Base-by-base conservation (phyloP, 495 filamentous ascomycete genomes). In the Barbatosphaeria neglecta region DNA sequence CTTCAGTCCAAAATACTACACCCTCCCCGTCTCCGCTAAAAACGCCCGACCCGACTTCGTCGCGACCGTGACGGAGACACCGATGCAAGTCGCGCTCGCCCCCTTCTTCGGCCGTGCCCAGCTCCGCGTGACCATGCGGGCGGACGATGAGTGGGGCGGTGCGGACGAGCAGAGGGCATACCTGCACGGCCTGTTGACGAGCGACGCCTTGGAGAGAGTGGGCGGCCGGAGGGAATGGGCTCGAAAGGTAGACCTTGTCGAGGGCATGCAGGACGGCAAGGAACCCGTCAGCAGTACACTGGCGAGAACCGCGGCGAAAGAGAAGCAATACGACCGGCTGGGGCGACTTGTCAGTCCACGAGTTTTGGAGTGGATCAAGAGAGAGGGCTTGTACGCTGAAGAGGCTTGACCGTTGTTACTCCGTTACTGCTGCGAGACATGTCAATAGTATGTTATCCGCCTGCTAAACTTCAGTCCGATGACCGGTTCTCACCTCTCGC, bases 1-100 rank as follows among this genome's bases (percentile, higher is more conserved):
- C 44, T 78, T 95, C 57, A 70, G 87, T 49, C 64, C 82, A 0
- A 90, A 86, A 57, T 97, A 97, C 61, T 98, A 98, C 59, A 45
- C 46, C 2, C 72, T 76, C 1, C 74, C 69, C 0, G 57, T 65
- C 0, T 27, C 44, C 4, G 10, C 15, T 0, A 39, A n/a, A n/a
- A n/a, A n/a, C n/a, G n/a, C n/a, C n/a, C n/a, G n/a, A n/a, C n/a
- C 16, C 41, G 1, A 47, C 20, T 61, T 76, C 53, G 71, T 61
- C 0, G 63, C 83, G 6, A 23, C 3, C 8, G 23, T 11, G 3
- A 16, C 43, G 17, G 4, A 22, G 44, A 48, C 50, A 22, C 48
- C 65, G 0, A 69, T 74, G 58, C 57, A 56, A 18, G 63, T 68
- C 13, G 72, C 77, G 0, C 66, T 98, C 2, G 69, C 64, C 22